These are phyloP conservation scores for Globisporangium nunn DNA, from an alignment of 352 stramenopile species.

Conservation along the genomic window DNA sequence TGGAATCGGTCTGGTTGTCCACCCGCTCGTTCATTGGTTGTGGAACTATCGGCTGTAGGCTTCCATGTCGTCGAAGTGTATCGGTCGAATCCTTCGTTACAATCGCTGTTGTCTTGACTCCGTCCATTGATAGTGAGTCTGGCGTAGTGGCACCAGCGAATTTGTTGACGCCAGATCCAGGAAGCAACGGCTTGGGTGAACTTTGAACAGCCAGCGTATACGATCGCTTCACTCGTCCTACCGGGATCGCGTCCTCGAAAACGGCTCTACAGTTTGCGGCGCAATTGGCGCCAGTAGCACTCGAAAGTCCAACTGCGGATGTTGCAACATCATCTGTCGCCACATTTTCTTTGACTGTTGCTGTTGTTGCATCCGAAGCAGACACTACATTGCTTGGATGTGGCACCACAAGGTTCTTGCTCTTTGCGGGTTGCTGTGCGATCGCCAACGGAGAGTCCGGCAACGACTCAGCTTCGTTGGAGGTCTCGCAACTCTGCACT, in stretches of 20 bases:
- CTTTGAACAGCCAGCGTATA: constrained; percentile 4
- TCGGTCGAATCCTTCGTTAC: neutral
- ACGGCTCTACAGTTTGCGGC: neutral
- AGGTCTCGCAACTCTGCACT: neutral
- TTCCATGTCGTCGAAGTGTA: constrained; percentile 5
- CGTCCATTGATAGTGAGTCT: too few species aligned
- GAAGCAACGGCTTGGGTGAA: neutral
- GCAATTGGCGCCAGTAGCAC: neutral
- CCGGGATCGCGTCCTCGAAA: neutral
- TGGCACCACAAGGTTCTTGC: constrained; percentile 14
- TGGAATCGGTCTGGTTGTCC: neutral
- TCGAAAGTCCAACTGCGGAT: neutral
- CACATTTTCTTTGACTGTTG: neutral
- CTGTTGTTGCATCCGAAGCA: neutral
- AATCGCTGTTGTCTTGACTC: neutral
- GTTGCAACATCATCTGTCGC: neutral
- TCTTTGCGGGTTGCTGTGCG: neutral
- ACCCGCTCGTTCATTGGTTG: constrained; percentile 16
- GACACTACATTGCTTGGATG: neutral
- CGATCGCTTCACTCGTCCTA: constrained; percentile 3
- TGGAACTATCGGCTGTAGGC: constrained; percentile 13
- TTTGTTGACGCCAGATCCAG: neutral
- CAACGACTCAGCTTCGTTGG: neutral
- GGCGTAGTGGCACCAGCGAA: neutral
- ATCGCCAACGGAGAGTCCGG: neutral